Percentiles rank a stretch among this genome's conserved stretches.
Conservation (phyloP, 768 basidiomycete species). For the Suillus subluteus region DNA sequence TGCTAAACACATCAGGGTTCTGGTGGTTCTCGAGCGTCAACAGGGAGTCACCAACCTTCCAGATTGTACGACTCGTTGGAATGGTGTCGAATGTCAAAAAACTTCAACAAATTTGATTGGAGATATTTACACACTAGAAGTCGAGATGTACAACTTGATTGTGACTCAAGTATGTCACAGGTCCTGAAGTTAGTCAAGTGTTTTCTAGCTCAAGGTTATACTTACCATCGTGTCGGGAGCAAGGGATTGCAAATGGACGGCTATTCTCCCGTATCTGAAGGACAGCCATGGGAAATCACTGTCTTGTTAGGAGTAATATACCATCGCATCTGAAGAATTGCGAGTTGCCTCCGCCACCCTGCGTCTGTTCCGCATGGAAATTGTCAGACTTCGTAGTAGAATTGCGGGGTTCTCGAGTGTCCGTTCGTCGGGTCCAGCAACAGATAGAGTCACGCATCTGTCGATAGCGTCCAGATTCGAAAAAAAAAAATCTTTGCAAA, state of each 20-base stretch:
- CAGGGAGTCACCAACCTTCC: not conserved
- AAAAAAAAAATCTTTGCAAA: not conserved
- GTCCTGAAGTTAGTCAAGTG: not conserved
- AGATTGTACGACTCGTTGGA: not conserved
- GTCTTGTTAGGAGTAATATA: conserved; percentile 4
- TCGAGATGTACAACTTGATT: not conserved
- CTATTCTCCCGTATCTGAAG: conserved; percentile 6
- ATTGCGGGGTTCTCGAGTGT: not conserved
- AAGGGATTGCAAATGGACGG: conserved; percentile 5
- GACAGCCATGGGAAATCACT: conserved; percentile 6
- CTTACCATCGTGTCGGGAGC: not conserved
- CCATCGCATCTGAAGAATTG: not conserved
- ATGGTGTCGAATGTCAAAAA: not conserved
- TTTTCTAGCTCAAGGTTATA: not conserved
- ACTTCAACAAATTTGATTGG: not conserved
- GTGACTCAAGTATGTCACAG: not conserved
- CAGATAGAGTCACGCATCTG: not conserved
- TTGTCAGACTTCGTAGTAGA: not conserved
- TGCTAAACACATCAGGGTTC: conserved; percentile 17
- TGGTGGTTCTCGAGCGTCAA: conserved; percentile 16
- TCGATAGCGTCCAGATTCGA: conserved; percentile 2
- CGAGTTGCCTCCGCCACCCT: not conserved
- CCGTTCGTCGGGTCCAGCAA: conserved; percentile 5
- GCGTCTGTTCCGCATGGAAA: not conserved
- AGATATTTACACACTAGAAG: not conserved